Conservation (phyloP, 176 grass and related monocot species). For the Juncus inflexus region DNA sequence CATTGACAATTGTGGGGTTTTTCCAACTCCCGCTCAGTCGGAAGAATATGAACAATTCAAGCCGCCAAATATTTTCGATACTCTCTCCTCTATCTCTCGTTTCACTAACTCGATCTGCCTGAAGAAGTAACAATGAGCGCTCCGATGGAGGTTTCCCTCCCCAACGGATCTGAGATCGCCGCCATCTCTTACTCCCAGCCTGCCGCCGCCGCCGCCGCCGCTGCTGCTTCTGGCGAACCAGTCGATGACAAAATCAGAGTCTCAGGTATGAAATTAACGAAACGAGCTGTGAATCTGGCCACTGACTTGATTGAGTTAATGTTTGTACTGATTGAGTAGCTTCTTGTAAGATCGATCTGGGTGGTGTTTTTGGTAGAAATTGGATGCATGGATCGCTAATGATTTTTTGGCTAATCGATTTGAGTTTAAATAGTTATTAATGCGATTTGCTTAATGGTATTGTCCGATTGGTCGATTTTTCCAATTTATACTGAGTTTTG, state of each 20-base stretch:
- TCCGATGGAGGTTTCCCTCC: conserved; percentile 80
- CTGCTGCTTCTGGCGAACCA: conserved; percentile 9
- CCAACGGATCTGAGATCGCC: conserved; percentile 18
- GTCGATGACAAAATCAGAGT: conserved; percentile 72
- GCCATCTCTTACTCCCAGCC: conserved; percentile 4
- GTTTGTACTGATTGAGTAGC: conserved; percentile 6
- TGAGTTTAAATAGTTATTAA: no score
- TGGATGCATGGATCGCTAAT: neutral
- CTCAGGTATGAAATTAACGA: conserved; percentile 39
- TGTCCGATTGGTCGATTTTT: neutral
- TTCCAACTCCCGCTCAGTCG: no score
- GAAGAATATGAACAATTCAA: neutral
- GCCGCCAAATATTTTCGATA: neutral
- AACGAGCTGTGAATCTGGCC: neutral
- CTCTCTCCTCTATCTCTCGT: neutral
- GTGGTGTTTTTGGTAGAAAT: neutral
- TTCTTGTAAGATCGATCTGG: conserved; percentile 10
- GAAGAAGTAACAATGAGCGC: conserved; percentile 48
- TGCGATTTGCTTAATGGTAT: neutral
- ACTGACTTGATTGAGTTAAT: neutral
- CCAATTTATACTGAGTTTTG: conserved; percentile 9
- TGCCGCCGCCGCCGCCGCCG: neutral
- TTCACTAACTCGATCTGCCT: neutral
- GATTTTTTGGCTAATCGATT: no score
- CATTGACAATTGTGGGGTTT: no score